Conservation (phyloP, 2,329 filamentous ascomycete species). For the Neonectria ditissima region DNA sequence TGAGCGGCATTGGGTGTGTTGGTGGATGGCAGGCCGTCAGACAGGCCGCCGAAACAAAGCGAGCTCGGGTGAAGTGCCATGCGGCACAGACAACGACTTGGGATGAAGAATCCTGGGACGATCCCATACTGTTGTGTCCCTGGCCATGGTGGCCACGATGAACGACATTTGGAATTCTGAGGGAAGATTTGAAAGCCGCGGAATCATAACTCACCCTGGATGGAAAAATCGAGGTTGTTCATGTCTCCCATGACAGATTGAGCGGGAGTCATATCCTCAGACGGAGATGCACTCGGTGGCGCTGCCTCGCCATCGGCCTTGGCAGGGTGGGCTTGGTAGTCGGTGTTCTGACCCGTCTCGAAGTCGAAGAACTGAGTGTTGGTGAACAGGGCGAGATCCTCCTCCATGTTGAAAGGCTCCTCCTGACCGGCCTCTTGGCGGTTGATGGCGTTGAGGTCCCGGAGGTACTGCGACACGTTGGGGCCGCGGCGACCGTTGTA, state of each 20-base stretch:
- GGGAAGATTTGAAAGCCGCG: not conserved
- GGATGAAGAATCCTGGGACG: conserved; percentile 7
- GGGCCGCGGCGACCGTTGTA: conserved; percentile 82
- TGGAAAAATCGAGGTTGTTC: conserved; percentile 63
- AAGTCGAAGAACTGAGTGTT: conserved; percentile 86
- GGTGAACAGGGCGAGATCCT: conserved; percentile 82
- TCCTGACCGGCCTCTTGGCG: conserved; percentile 67
- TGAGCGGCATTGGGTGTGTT: conserved; percentile 29
- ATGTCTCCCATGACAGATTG: conserved; percentile 60
- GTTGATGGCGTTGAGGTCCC: conserved; percentile 82
- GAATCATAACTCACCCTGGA: conserved; percentile 58
- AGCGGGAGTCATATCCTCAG: conserved; percentile 55
- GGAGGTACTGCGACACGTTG: conserved; percentile 91
- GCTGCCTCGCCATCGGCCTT: conserved; percentile 56
- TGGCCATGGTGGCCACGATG: not conserved
- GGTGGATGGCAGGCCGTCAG: conserved; percentile 18
- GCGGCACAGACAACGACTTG: conserved; percentile 23
- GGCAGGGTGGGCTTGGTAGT: conserved; percentile 63
- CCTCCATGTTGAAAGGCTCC: conserved; percentile 73
- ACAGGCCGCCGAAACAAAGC: conserved; percentile 12
- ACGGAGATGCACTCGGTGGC: conserved; percentile 48
- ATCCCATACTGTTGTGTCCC: not conserved
- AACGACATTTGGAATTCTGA: not conserved
- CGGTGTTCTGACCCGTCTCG: conserved; percentile 72
- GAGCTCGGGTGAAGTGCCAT: conserved; percentile 9